phyloP scores from a whole-genome alignment of 2,329 filamentous ascomycete species.

The Laburnicola sp. region DNA sequence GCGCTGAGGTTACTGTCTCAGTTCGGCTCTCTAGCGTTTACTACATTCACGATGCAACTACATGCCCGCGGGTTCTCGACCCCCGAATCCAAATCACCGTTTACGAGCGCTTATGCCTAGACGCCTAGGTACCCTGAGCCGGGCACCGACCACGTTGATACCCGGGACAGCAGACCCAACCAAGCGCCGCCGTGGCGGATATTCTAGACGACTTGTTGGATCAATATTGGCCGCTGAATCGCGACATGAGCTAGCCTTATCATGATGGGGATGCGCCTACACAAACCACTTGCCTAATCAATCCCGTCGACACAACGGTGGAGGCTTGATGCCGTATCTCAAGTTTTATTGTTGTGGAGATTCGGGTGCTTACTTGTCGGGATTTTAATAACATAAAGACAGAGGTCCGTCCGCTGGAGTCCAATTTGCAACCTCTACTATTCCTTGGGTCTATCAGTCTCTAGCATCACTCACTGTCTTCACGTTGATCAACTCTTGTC shows the following conservation, averaged over 20 bases:
- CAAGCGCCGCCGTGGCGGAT: slow-evolving; percentile 1
- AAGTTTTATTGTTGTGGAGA: background rate
- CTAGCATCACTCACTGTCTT: background rate
- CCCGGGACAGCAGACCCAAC: background rate
- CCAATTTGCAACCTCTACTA: background rate
- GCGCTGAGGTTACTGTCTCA: slow-evolving; percentile 1
- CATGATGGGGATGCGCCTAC: background rate
- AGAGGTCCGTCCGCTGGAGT: background rate
- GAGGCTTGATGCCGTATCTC: background rate
- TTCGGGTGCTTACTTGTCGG: background rate
- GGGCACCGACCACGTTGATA: background rate
- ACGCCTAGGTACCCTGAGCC: background rate
- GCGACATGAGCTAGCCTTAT: background rate
- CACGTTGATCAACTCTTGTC: background rate
- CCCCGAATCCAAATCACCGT: background rate
- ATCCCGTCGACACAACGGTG: background rate
- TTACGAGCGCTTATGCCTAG: background rate
- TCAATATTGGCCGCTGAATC: slow-evolving; percentile 5
- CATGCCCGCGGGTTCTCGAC: background rate
- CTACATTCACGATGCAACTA: background rate
- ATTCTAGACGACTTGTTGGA: background rate
- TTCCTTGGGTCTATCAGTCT: background rate
- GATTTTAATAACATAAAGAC: background rate
- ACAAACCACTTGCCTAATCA: background rate
- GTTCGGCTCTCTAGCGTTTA: background rate